Evolutionary conservation across 129 eudicot genomes (phyloP).

Genomic region (Artemisia annua): DNA sequence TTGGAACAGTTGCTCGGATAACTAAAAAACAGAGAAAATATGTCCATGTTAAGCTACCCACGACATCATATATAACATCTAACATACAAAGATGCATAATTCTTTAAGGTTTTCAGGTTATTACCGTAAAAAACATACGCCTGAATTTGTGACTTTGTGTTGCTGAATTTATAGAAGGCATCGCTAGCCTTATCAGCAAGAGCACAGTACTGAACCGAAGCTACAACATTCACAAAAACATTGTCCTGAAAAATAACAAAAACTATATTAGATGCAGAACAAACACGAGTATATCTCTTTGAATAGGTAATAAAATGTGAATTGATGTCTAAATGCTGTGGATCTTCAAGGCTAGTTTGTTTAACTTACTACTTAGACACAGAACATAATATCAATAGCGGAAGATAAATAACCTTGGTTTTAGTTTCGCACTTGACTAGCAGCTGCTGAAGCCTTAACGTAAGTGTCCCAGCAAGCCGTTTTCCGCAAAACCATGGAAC

Average conservation of each 20-base stretch:
- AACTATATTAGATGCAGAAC: not conserved
- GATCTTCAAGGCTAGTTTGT: too few relatives aligned
- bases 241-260: conserved; percentile 11
- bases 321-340: too few relatives aligned
- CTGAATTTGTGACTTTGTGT: conserved; percentile 79
- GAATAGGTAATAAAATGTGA: too few relatives aligned
- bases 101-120: not conserved
- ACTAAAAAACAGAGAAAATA: conserved; percentile 39
- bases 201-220: conserved; percentile 21
- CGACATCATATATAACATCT: not conserved
- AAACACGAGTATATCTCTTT: not conserved
- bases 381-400: too few relatives aligned
- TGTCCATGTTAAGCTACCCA: too few relatives aligned
- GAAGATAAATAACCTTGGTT: conserved; percentile 59
- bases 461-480: conserved; percentile 71
- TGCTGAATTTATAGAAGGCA: conserved; percentile 80
- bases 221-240: conserved; percentile 16
- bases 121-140: conserved; percentile 93
- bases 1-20: conserved; percentile 84
- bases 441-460: conserved; percentile 78
- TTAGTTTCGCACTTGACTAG: conserved; percentile 90
- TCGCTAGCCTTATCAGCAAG: conserved; percentile 43
- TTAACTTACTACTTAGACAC: too few relatives aligned
- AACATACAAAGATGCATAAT: not conserved
- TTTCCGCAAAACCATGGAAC: conserved; percentile 84